Evolutionary conservation across 1,284 basidiomycete genomes (phyloP).

Genomic region (Apiotrichum akiyoshidainum): DNA sequence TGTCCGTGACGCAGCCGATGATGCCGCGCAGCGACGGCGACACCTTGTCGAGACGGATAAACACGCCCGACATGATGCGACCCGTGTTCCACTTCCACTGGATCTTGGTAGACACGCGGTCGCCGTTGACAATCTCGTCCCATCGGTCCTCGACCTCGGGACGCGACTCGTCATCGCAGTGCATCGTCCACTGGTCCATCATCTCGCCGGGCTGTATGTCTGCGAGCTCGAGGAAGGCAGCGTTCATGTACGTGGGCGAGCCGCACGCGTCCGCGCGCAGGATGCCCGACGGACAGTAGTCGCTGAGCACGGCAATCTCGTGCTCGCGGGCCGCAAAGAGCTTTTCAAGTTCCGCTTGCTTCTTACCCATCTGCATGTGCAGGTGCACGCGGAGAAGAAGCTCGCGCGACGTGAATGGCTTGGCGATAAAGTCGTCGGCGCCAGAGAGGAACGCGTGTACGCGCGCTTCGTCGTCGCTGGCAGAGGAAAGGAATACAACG

Average conservation of each 20-base stretch:
- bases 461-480: slow-evolving; percentile 22
- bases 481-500: slow-evolving; percentile 21
- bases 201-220: not conserved
- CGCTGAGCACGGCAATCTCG: slow-evolving; percentile 36
- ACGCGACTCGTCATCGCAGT: slow-evolving; percentile 13
- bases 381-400: slow-evolving; percentile 44
- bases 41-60: slow-evolving; percentile 39
- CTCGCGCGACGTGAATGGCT: slow-evolving; percentile 40
- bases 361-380: slow-evolving; percentile 36
- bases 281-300: slow-evolving; percentile 44
- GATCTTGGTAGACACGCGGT: slow-evolving; percentile 14
- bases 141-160: slow-evolving; percentile 11
- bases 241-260: slow-evolving; percentile 32
- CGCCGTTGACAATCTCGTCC: slow-evolving; percentile 14
- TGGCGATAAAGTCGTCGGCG: slow-evolving; percentile 41
- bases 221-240: slow-evolving; percentile 24
- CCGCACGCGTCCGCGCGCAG: slow-evolving; percentile 31
- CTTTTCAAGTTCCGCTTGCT: slow-evolving; percentile 25
- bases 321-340: slow-evolving; percentile 28
- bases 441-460: slow-evolving; percentile 38
- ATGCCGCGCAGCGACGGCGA: slow-evolving; percentile 33
- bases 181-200: slow-evolving; percentile 13
- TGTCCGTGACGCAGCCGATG: slow-evolving; percentile 42
- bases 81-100: slow-evolving; percentile 42
- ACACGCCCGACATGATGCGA: slow-evolving; percentile 28